Evolutionary conservation across 805 yeast genomes (phyloP), one percentile per base, ranked within the genome.

Genomic region (Myxozyma udenii): DNA sequence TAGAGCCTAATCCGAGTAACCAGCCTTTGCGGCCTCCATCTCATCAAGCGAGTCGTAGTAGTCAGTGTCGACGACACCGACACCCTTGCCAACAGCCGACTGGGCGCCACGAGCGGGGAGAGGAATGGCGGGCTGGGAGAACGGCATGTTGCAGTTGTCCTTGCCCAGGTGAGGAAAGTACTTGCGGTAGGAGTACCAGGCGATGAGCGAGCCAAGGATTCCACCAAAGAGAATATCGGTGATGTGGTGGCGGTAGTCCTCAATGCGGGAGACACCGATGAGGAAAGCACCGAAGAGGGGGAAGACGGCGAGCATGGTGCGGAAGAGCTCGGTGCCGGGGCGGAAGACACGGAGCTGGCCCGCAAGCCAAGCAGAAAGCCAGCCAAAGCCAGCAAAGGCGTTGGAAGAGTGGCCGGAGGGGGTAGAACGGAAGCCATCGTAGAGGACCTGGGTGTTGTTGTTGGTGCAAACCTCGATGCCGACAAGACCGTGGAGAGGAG

Each of bases 161-260:
- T 47, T 46, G 19, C 59, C 55, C 30, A 59, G 57, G 33, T 58
- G 56, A 1, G 85, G 85, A 68, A 78, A 83, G 44, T 74, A 67
- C 44, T 84, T 68, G 61, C 75, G 69, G 60, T 83, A 83, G 21
- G 80, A 70, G 75, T 79, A 76, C 69, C 70, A 71, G 0, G 90
- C 90, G 39, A 85, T 69, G 2, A 72, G 52, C 1, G 70, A 57
- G 1, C 98, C 98, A 2, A 91, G 64, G 1, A 73, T 18, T 26
- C 85, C 74, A 2, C 98, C 98, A n/a, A 85, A 64, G 1, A 85
- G 60, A 1, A 91, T 84, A 68, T 91, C 98, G 24, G 86, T 73
- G 66, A 86, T 87, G 70, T 90, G 96, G 66, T 91, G 98, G 67
- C 97, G 78, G 71, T 91, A 93, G 69, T 91, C 98, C 64, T 86